These are phyloP conservation scores for Diplodia intermedia DNA, from an alignment of 2,329 filamentous ascomycete species.

Conservation along the genomic window DNA sequence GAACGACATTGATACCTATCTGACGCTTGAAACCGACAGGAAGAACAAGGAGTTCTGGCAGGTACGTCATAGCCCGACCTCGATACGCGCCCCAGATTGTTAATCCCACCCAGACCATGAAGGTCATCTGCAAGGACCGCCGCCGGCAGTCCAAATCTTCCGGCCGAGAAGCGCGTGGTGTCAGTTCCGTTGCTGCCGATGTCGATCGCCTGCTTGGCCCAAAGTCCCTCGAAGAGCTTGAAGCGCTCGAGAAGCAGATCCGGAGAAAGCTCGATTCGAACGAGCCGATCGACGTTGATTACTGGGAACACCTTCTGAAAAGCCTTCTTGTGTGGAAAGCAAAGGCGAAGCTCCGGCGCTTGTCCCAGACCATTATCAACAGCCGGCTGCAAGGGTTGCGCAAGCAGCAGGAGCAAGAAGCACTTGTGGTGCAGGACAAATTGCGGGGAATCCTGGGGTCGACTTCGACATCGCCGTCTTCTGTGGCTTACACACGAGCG, in stretches of 20 bases:
- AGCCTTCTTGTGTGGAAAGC: constrained; percentile 91
- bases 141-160: constrained; percentile 68
- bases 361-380: constrained; percentile 77
- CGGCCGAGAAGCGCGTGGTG: constrained; percentile 72
- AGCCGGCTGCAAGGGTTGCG: constrained; percentile 71
- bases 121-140: constrained; percentile 80
- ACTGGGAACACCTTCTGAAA: constrained; percentile 91
- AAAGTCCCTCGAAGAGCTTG: constrained; percentile 86
- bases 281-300: constrained; percentile 93
- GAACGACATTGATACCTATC: constrained; percentile 80
- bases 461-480: not conserved
- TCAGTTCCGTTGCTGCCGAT: constrained; percentile 82
- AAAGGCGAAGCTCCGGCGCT: constrained; percentile 78
- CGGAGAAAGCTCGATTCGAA: constrained; percentile 83
- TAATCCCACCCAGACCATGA: constrained; percentile 68
- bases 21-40: constrained; percentile 77
- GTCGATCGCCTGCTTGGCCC: constrained; percentile 86
- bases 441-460: constrained; percentile 41
- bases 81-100: constrained; percentile 14
- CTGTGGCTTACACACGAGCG: constrained; percentile 8
- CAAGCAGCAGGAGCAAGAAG: constrained; percentile 72
- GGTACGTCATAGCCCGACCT: constrained; percentile 49
- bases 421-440: constrained; percentile 61
- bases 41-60: constrained; percentile 89
- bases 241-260: constrained; percentile 85